These are phyloP conservation scores for Diaporthe sp. DNA, from an alignment of 2,329 filamentous ascomycete species.

Conservation along the genomic window DNA sequence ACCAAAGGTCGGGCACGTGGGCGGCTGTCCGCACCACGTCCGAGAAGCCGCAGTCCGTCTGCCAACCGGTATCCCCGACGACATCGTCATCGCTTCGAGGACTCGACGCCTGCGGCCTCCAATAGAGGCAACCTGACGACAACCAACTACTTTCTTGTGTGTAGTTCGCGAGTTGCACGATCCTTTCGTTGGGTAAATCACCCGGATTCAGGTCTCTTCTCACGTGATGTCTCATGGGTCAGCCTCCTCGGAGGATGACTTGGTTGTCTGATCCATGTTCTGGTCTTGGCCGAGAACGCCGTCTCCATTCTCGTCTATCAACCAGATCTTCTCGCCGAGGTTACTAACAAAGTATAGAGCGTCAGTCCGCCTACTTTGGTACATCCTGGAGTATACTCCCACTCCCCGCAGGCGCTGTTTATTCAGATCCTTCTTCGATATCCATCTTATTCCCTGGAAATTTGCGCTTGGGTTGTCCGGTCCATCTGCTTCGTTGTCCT, in stretches of 20 bases:
- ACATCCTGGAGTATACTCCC: neutral
- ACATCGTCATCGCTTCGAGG: neutral
- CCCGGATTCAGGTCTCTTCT: neutral
- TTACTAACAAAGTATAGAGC: neutral
- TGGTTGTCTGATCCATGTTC: neutral
- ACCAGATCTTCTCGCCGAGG: neutral
- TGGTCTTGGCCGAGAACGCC: neutral
- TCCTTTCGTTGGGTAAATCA: neutral
- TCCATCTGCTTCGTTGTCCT: neutral
- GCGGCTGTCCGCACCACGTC: neutral
- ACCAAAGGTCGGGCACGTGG: slow-evolving; percentile 8
- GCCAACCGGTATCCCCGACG: slow-evolving; percentile 14
- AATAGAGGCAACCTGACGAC: neutral
- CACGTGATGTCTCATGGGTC: neutral
- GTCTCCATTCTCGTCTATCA: slow-evolving; percentile 5
- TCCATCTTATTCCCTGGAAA: neutral
- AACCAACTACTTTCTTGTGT: neutral
- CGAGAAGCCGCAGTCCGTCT: neutral
- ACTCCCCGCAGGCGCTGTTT: neutral
- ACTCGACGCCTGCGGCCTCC: slow-evolving; percentile 14
- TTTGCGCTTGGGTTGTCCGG: neutral
- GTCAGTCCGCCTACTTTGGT: neutral
- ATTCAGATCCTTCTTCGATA: neutral
- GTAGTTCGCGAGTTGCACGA: neutral
- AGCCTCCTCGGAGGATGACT: neutral